Conservation (phyloP, 2,329 filamentous ascomycete genomes). For the Ilyonectria destructans region DNA sequence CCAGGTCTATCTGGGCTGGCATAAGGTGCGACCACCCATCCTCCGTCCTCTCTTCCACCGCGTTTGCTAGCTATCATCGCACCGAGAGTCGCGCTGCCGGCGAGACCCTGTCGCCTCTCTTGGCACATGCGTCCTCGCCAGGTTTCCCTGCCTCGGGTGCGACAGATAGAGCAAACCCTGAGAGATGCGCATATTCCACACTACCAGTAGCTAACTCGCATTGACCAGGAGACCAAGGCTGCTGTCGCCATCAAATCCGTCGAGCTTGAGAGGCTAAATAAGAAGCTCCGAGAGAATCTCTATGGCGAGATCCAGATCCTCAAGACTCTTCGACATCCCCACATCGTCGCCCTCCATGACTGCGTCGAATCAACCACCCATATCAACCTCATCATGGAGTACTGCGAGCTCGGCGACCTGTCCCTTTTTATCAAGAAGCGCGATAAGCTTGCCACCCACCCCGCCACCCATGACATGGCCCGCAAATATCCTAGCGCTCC, state of each 20-base stretch:
- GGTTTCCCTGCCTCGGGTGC: constrained; percentile 1
- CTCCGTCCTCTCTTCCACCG: constrained; percentile 14
- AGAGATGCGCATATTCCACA: neutral
- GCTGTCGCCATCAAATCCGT: constrained; percentile 98
- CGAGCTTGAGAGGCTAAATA: constrained; percentile 90
- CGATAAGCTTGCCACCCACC: constrained; percentile 83
- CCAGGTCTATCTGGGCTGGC: constrained; percentile 90
- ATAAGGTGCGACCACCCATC: constrained; percentile 73
- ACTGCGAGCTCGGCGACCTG: constrained; percentile 94
- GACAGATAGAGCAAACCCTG: constrained; percentile 10
- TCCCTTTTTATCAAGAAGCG: constrained; percentile 97
- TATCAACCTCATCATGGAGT: constrained; percentile 99
- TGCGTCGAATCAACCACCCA: constrained; percentile 89
- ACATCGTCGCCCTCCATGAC: constrained; percentile 96
- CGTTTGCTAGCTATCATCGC: constrained; percentile 31
- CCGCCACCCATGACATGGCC: constrained; percentile 90
- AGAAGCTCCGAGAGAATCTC: constrained; percentile 96
- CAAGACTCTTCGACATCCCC: constrained; percentile 92
- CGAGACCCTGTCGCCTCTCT: constrained; percentile 27
- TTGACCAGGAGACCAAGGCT: constrained; percentile 79
- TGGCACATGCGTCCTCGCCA: constrained; percentile 12
- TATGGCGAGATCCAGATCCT: constrained; percentile 97
- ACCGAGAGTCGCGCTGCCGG: constrained; percentile 26
- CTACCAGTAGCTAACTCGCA: constrained; percentile 30
- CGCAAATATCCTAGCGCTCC: constrained; percentile 90